Base-by-base conservation (phyloP, 2,329 filamentous ascomycete species). In the Beauveria australis region DNA sequence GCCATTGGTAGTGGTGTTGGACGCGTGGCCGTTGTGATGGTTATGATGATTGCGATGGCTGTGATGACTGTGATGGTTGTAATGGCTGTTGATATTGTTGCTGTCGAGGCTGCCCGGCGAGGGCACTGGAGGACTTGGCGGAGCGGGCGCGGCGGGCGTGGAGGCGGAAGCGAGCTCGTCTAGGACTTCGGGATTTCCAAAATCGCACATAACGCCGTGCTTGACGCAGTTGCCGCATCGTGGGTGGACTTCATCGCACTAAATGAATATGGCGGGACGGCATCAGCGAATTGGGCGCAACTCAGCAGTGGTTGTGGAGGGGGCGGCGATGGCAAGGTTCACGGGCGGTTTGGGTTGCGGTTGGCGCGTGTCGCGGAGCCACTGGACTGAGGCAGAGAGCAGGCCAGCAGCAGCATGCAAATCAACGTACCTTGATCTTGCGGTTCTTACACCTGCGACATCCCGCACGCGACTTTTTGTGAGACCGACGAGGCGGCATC, bases 401-500 rank as follows among this genome's bases (percentile, higher is more conserved):
- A 62, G 12, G 30, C 19, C 10, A 24, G 43, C 49, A 49, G 51
- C 40, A 59, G 60, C 30, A 61, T 46, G 26, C n/a, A 43, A 60
- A 40, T 8, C 24, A 30, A 52, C 28, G 49, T 65, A 86, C 85
- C 82, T 89, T 89, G 69, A 89, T 87, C 72, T 89, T 89, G 63
- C 86, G 78, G 60, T 78, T 76, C 74, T 89, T 89, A 73, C 86
- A 89, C 62, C 83, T 76, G 63, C 80, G 78, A 67, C 86, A 89
- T 51, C 86, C 86, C 56, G 85, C 81, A 65, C 86, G 80, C 61
- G 84, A 88, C 75, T 88, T 89, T 70, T 87, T 89, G 72, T 89
- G 86, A 47, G 85, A 86, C 70, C 85, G 79, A 68, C 85, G 77
- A 33, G 85, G 85, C 63, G 85, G 83, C 84, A 87, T 87, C 52